These are phyloP conservation scores for Cronartium ribicola DNA, from an alignment of 1,284 basidiomycete genomes.

Conservation along the genomic window DNA sequence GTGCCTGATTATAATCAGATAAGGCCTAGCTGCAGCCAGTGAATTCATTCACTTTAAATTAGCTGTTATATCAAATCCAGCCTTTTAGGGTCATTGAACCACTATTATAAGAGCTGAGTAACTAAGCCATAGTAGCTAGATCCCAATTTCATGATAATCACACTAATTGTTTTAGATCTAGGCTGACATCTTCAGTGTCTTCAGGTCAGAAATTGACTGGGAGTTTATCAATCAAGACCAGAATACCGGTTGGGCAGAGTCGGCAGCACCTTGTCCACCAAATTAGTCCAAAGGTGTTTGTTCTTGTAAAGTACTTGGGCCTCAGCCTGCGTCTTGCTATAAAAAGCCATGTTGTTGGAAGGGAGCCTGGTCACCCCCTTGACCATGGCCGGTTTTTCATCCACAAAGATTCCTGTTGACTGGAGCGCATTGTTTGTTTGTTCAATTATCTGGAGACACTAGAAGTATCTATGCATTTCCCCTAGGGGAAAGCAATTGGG, in stretches of 20 bases:
- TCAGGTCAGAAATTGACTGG: background rate
- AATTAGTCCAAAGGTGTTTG: background rate
- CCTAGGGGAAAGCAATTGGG: no score
- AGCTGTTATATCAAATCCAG: no score
- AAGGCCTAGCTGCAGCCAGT: no score
- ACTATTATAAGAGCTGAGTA: no score
- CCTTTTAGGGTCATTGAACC: no score
- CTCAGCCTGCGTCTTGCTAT: background rate
- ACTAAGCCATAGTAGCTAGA: no score
- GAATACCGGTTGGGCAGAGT: background rate
- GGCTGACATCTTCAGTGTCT: background rate
- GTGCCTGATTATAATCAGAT: no score
- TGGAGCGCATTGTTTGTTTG: background rate
- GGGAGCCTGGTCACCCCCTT: background rate
- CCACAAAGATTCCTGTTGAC: background rate
- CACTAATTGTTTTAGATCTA: no score
- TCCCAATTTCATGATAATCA: no score
- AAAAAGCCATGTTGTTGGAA: background rate
- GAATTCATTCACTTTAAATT: no score
- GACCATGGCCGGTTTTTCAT: background rate
- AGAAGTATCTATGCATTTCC: no score
- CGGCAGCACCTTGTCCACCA: background rate
- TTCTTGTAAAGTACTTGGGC: background rate
- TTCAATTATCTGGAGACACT: background rate
- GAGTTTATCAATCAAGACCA: background rate